Evolutionary conservation across 257 asterid species (phyloP).

Genomic region (Solanum corneliomulleri): DNA sequence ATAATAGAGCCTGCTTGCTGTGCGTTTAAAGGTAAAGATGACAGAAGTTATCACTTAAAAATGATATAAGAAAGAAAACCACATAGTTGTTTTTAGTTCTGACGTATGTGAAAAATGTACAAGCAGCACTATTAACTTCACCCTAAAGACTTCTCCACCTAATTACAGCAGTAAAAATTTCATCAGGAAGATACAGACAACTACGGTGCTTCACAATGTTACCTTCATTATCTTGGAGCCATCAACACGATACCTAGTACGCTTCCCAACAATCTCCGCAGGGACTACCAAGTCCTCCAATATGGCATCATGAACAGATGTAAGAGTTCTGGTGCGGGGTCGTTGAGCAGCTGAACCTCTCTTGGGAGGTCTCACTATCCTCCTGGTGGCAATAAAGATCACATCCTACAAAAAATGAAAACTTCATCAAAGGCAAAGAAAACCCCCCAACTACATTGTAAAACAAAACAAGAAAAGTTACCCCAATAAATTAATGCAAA

Average conservation of each 20-base stretch:
- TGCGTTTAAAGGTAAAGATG: neutral
- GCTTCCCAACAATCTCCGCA: slow-evolving; percentile 63
- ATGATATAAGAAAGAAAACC: neutral
- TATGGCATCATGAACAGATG: slow-evolving; percentile 68
- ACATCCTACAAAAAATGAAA: slow-evolving; percentile 3
- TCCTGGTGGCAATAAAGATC: slow-evolving; percentile 16
- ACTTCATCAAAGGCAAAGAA: neutral
- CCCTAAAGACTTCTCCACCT: neutral
- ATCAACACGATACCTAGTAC: slow-evolving; percentile 49
- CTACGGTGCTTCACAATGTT: neutral
- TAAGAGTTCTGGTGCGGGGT: slow-evolving; percentile 60
- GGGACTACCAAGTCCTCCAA: slow-evolving; percentile 68
- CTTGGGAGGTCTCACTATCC: slow-evolving; percentile 36
- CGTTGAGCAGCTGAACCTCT: slow-evolving; percentile 66
- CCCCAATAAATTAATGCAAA: neutral
- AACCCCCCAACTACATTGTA: neutral
- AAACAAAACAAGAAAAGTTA: neutral
- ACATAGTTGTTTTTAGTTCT: neutral
- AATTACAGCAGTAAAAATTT: neutral
- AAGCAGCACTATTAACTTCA: neutral
- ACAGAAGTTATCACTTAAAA: neutral
- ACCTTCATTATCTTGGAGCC: slow-evolving; percentile 79
- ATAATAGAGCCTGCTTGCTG: neutral
- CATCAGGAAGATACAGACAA: neutral
- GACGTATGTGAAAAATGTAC: neutral